A percentile compares a stretch with the other conserved stretches of the same genome.
phyloP scores from a whole-genome alignment of 1,284 basidiomycete species.

The Pyrrhoderma noxium region DNA sequence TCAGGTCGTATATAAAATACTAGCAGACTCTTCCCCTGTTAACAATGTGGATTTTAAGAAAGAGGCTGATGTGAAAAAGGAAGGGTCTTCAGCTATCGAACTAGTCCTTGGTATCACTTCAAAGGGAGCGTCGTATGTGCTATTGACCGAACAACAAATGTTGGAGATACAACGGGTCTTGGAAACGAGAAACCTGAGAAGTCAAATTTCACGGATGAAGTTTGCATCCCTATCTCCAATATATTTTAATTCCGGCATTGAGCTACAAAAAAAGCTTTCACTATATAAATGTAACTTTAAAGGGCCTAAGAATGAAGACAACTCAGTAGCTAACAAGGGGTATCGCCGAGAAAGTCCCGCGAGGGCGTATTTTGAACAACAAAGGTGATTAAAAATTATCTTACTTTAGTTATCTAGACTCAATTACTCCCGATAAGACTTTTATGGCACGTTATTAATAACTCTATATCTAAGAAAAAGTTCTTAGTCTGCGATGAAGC shows the following conservation, averaged over 20 bases:
- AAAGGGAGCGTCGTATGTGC: constrained; percentile 29
- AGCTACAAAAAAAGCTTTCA: constrained; percentile 18
- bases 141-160: constrained; percentile 22
- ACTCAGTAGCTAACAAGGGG: constrained; percentile 27
- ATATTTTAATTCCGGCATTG: constrained; percentile 21
- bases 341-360: constrained; percentile 20
- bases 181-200: constrained; percentile 1
- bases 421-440: constrained; percentile 10
- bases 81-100: constrained; percentile 5
- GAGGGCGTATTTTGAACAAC: constrained; percentile 29
- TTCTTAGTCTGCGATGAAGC: constrained; percentile 19
- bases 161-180: constrained; percentile 9
- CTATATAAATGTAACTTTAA: constrained; percentile 23
- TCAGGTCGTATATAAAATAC: too few relatives aligned
- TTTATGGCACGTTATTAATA: constrained; percentile 14
- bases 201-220: constrained; percentile 7
- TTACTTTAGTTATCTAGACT: too few relatives aligned
- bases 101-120: constrained; percentile 27
- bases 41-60: background rate
- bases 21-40: too few relatives aligned
- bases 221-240: constrained; percentile 31
- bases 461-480: constrained; percentile 8
- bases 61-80: constrained; percentile 15
- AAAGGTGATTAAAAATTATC: constrained; percentile 23
- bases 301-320: constrained; percentile 24